phyloP scores from a whole-genome alignment of 78 protist species.

The Dictyostelium firmibasis region DNA sequence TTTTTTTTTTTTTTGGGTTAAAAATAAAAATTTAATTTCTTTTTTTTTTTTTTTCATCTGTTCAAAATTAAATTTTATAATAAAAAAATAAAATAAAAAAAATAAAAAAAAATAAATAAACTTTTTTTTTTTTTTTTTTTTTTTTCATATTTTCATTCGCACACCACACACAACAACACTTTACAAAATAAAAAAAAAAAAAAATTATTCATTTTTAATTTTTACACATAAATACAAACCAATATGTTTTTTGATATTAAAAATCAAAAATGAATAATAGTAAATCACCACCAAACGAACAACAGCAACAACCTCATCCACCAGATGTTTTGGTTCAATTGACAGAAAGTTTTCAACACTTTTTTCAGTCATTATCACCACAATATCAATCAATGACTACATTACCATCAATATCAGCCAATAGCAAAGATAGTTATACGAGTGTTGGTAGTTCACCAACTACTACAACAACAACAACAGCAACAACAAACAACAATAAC shows the following conservation, averaged over 20 bases:
- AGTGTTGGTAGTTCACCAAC: not conserved
- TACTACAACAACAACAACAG: not conserved
- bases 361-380: not conserved
- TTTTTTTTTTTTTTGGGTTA: no score
- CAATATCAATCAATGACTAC: conserved; percentile 3
- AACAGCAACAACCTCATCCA: not conserved
- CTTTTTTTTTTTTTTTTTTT: no score
- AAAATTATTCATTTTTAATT: not conserved
- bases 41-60: no score
- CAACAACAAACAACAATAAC: not conserved
- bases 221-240: not conserved
- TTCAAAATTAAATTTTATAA: no score
- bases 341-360: not conserved
- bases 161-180: not conserved
- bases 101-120: no score
- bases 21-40: no score
- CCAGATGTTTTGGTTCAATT: not conserved
- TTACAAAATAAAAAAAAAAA: not conserved
- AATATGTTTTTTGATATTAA: not conserved
- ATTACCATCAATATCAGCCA: not conserved
- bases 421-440: not conserved
- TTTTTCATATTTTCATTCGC: not conserved
- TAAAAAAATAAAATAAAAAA: no score
- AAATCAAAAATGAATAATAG: not conserved
- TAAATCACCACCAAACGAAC: not conserved